These are phyloP conservation scores for Cyberlindnera saturnus DNA, from an alignment of 805 yeast species.

Conservation along the genomic window DNA sequence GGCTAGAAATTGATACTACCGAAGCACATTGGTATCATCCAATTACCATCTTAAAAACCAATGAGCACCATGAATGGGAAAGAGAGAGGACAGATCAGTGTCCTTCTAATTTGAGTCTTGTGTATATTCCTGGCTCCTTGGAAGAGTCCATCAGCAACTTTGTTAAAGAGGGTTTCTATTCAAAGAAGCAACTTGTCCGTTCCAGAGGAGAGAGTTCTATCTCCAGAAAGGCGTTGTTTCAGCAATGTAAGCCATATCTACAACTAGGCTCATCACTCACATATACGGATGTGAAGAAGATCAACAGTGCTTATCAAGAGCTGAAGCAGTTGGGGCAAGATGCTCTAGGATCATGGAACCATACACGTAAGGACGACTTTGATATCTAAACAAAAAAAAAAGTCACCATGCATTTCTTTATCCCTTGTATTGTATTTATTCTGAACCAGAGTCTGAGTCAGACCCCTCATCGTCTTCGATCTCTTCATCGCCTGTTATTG, in stretches of 20 bases:
- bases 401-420: neutral
- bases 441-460: constrained; percentile 19
- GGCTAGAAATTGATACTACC: constrained; percentile 2
- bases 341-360: constrained; percentile 40
- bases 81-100: constrained; percentile 1
- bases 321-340: constrained; percentile 26
- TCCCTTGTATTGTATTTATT: constrained; percentile 3
- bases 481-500: constrained; percentile 23
- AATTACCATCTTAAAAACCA: constrained; percentile 6
- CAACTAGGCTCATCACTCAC: constrained; percentile 4
- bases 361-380: constrained; percentile 40
- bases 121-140: constrained; percentile 19
- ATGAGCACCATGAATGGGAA: constrained; percentile 10
- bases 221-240: constrained; percentile 25
- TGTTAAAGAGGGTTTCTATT: constrained; percentile 50
- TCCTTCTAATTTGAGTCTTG: constrained; percentile 25
- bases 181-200: constrained; percentile 39
- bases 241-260: constrained; percentile 14
- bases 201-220: constrained; percentile 37
- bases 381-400: neutral
- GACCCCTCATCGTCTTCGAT: constrained; percentile 25
- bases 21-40: neutral
- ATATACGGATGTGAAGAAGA: constrained; percentile 29
- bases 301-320: constrained; percentile 22
- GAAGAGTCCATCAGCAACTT: constrained; percentile 45